Evolutionary conservation across 2,329 filamentous ascomycete species (phyloP), one percentile per base, ranked within the genome.

Genomic region (Colletotrichum caudatum): DNA sequence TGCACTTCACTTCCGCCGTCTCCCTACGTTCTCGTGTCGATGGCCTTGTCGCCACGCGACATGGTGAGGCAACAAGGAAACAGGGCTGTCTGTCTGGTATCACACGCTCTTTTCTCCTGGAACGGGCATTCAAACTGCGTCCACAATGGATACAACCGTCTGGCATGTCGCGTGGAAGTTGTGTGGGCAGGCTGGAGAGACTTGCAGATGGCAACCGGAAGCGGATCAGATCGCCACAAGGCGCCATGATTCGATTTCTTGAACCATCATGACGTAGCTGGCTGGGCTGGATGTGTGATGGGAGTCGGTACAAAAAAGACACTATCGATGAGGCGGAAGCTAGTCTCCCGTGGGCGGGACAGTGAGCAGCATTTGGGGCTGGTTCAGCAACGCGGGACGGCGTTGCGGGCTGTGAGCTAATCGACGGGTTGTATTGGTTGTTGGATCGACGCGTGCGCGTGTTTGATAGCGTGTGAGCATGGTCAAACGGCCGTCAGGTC

Each of bases 91-190:
- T 60, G 16, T 8, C 37, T 53, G 51, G 60, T 37, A 66, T 33
- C 41, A 61, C 41, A 20, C 44, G 46, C 54, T 54, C 29, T 53
- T 63, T 59, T 54, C 26, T 63, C 29, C 39, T 41, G 58, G 44
- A 20, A 50, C 41, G 44, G 54, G 33, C 50, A 35, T 50, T 20
- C 44, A 59, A 66, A 46, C 64, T 71, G 64, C 53, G 51, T 63
- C 16, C 44, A 53, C 64, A 60, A 62, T 48, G 51, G 64, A 16
- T 9, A 23, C 26, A 48, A 18, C 16, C 44, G 29, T 44, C 18
- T 71, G 64, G 56, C 61, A 64, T 64, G 69, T 72, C 69, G 69
- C 66, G 69, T 72, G 69, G 69, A 39, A 70, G 37, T 57, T 66
- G 66, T 72, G 60, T 72, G 69, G 69, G 56, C 48, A 57, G 60